phyloP scores from a whole-genome alignment of 2,329 filamentous ascomycete species.

The Pseudonectria foliicola region DNA sequence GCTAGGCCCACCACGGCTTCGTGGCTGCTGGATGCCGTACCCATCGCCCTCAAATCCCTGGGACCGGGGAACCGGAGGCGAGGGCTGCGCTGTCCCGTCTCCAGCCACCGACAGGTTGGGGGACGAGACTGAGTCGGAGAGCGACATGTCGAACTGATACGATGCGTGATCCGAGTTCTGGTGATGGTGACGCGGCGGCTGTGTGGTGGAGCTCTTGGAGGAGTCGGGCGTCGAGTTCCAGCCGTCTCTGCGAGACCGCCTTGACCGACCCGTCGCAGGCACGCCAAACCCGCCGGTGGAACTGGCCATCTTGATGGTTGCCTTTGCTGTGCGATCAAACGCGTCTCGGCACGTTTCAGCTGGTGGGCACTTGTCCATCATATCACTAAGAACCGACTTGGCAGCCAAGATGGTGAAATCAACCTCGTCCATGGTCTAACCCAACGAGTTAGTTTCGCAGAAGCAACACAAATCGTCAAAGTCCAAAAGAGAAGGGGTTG shows the following conservation, averaged over 20 bases:
- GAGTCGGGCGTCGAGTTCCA: constrained; percentile 25
- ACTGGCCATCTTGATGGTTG: constrained; percentile 90
- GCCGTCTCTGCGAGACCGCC: constrained; percentile 20
- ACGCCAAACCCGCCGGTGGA: constrained; percentile 74
- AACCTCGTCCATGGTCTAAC: constrained; percentile 85
- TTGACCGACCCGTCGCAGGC: constrained; percentile 20
- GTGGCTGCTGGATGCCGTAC: constrained; percentile 23
- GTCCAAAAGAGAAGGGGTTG: background rate
- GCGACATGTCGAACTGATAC: constrained; percentile 29
- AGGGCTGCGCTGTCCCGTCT: constrained; percentile 29
- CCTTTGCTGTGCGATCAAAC: constrained; percentile 90
- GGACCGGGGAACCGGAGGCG: constrained; percentile 32
- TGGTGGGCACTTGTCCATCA: constrained; percentile 91
- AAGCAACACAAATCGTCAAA: too few species aligned
- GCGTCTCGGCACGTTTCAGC: constrained; percentile 92
- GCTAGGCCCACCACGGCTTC: constrained; percentile 23
- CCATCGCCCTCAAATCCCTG: constrained; percentile 29
- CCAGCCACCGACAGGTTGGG: constrained; percentile 31
- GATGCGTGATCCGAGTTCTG: constrained; percentile 25
- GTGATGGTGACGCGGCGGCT: constrained; percentile 18
- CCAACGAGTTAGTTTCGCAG: constrained; percentile 3
- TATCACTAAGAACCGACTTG: constrained; percentile 83
- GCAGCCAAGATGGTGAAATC: constrained; percentile 92
- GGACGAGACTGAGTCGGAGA: constrained; percentile 35
- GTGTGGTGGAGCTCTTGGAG: constrained; percentile 13